Percentiles rank a stretch among this genome's conserved stretches.
Conservation (phyloP, 1,139 yeast genomes). For the Diutina mesorugosa region DNA sequence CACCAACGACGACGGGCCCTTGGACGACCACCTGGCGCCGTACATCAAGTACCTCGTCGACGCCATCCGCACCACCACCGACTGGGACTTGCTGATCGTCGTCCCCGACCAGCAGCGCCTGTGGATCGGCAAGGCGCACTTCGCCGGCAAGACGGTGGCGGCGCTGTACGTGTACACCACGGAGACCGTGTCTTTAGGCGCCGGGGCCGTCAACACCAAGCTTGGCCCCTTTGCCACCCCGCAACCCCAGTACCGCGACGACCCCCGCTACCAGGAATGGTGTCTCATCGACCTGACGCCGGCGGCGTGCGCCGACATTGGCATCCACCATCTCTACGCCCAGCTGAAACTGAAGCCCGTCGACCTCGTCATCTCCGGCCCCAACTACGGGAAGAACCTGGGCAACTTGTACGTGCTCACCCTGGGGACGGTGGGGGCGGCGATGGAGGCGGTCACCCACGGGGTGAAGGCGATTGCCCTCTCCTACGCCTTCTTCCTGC, state of each 20-base stretch:
- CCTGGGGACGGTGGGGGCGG: slow-evolving; percentile 96
- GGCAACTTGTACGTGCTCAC: slow-evolving; percentile 83
- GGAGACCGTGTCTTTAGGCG: slow-evolving; percentile 16
- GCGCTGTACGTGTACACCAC: slow-evolving; percentile 55
- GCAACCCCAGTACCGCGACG: slow-evolving; percentile 10
- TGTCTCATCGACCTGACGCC: slow-evolving; percentile 82
- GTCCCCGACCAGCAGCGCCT: slow-evolving; percentile 69
- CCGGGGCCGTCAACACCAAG: slow-evolving; percentile 27
- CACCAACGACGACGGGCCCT: slow-evolving; percentile 95
- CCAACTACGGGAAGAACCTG: slow-evolving; percentile 89
- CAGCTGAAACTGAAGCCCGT: slow-evolving; percentile 34
- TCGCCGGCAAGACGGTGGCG: slow-evolving; percentile 68
- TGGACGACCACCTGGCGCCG: slow-evolving; percentile 70
- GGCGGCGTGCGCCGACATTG: slow-evolving; percentile 89
- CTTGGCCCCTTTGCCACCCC: slow-evolving; percentile 59
- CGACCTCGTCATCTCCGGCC: slow-evolving; percentile 86
- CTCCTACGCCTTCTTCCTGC: slow-evolving; percentile 62
- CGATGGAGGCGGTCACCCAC: slow-evolving; percentile 84
- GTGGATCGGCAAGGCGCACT: slow-evolving; percentile 97
- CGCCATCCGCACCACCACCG: slow-evolving; percentile 48
- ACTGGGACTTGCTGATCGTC: slow-evolving; percentile 79
- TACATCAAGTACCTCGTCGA: slow-evolving; percentile 73
- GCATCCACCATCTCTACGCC: slow-evolving; percentile 54
- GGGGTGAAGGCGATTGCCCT: slow-evolving; percentile 68
- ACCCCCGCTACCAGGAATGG: slow-evolving; percentile 60